A percentile compares a stretch with the other conserved stretches of the same genome.
Conservation (phyloP, 2,329 filamentous ascomycete genomes). For the Penicillium concentricum region DNA sequence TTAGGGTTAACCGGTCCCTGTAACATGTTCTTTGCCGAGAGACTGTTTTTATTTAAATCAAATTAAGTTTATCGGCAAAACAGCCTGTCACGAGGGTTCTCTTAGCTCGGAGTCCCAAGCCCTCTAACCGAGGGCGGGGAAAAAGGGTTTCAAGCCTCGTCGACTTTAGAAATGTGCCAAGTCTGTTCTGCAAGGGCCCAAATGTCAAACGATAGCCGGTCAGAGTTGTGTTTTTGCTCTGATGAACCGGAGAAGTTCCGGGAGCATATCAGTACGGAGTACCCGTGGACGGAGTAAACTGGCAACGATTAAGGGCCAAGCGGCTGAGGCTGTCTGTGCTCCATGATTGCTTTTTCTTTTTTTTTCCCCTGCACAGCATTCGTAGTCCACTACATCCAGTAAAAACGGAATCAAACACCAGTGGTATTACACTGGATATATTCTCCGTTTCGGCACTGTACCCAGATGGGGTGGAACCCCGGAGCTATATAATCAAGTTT, state of each 20-base stretch:
- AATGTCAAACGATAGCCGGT: no score
- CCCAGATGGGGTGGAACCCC: no score
- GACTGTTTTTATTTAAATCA: not conserved
- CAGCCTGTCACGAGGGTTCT: not conserved
- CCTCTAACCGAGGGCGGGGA: not conserved
- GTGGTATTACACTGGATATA: not conserved
- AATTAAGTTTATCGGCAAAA: not conserved
- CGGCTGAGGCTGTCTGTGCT: no score
- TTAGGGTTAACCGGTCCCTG: constrained; percentile 2
- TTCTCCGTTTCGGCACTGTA: not conserved
- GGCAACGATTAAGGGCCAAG: no score
- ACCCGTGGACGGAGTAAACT: no score
- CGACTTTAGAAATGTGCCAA: no score
- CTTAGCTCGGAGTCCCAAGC: not conserved
- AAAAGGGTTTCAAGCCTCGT: not conserved
- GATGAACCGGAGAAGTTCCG: not conserved
- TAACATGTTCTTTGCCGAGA: not conserved
- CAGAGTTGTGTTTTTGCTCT: no score
- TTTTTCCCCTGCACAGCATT: no score
- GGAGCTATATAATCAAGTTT: not conserved
- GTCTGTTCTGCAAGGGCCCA: not conserved
- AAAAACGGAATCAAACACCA: no score
- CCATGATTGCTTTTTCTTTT: no score
- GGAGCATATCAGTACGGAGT: not conserved
- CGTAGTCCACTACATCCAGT: no score